These are phyloP conservation scores for Apiospora phragmitis DNA, from an alignment of 2,329 filamentous ascomycete species.

Conservation along the genomic window DNA sequence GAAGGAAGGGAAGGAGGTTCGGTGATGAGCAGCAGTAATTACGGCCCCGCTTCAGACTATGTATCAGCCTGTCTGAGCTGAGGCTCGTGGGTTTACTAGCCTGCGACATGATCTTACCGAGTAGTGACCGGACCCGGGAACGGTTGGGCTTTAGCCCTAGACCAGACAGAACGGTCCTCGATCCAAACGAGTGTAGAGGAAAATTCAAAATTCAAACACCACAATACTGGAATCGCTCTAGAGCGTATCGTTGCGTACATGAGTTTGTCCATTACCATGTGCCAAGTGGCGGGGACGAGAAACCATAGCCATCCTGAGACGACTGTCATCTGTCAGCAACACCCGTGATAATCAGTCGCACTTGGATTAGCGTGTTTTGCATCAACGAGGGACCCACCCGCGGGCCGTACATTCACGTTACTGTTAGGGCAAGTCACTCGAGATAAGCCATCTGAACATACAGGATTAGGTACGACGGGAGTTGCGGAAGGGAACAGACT, in stretches of 20 bases:
- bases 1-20: not conserved
- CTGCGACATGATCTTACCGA: not conserved
- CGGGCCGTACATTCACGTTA: not conserved
- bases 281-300: not conserved
- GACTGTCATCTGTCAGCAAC: not conserved
- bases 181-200: not conserved
- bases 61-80: conserved; percentile 3
- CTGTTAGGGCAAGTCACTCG: not conserved
- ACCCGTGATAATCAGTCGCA: not conserved
- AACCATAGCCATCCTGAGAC: not conserved
- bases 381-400: not conserved
- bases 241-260: not conserved
- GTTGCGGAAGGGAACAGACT: not conserved
- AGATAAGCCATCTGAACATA: not conserved
- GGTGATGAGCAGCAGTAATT: not conserved
- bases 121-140: not conserved
- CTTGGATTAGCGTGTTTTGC: not conserved
- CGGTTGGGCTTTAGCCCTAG: not conserved
- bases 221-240: not conserved
- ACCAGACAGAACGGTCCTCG: not conserved
- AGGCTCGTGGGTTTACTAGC: not conserved
- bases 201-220: not conserved
- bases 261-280: not conserved
- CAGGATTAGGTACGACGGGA: not conserved
- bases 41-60: not conserved